Base-by-base conservation (phyloP, 352 stramenopile genomes). In the Phytophthora hibernalis region DNA sequence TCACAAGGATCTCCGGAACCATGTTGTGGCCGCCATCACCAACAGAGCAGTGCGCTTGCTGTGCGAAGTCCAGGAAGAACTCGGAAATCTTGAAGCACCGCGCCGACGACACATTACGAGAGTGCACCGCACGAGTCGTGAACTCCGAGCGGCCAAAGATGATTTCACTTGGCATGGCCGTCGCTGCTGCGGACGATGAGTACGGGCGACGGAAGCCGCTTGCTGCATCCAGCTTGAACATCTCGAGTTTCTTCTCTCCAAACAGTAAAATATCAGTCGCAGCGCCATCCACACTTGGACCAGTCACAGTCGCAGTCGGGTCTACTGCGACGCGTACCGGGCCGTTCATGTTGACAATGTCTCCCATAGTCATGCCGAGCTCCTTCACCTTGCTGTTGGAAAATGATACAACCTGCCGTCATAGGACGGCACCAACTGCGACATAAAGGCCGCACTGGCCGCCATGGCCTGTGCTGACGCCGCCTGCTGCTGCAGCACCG, bases 81-180 rank as follows among this genome's bases (percentile, higher is more conserved):
- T 95, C 87, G 1, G 85, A 88, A 45, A 95, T 90, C 54, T 80
- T 90, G 54, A 95, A 90, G 54, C 87, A 95, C 16, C 82, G 74
- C 45, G 85, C 75, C 10, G 71, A 73, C 11, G 78, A 91, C 47
- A 76, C 61, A 60, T 95, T 92, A 11, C 71, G 69, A 9, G 78
- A 67, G 52, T 92, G 74, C 13, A 95, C 70, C 16, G 83, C 85
- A 42, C 78, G 72, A 0, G 87, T 93, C 55, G 68, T 89, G 50
- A 90, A 91, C 51, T 93, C 83, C 9, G 86, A 88, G 12, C 87
- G 83, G 20, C 87, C 87, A 58, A 95, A 91, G 12, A 93, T 53
- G 43, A 93, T 77, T 26, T 78, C 68, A 15, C 72, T 70, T 8
- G 76, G 54, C 35, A 49, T 30, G 11, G 54, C 43, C 13, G 68